Conservation (phyloP, 2,329 filamentous ascomycete species). For the Trichoderma oligosporum region DNA sequence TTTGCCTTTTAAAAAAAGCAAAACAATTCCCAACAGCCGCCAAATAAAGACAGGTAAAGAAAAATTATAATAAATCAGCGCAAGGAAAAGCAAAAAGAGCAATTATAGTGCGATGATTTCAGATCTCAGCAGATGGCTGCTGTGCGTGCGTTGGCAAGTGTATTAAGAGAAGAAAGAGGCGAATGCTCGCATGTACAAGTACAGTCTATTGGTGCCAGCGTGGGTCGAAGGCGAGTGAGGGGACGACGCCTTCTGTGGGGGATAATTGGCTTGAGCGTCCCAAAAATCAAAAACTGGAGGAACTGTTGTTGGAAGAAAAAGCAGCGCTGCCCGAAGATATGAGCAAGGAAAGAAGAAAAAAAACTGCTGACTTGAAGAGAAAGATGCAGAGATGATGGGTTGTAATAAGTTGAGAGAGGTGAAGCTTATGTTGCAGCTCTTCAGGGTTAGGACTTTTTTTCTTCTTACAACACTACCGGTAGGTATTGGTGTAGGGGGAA, state of each 20-base stretch:
- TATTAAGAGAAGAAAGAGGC: not conserved
- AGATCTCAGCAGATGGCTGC: slow-evolving; percentile 8
- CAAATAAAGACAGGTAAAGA: not conserved
- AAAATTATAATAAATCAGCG: not conserved
- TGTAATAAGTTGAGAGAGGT: slow-evolving; percentile 2
- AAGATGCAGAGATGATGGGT: not conserved
- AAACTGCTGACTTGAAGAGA: not conserved
- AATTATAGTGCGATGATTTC: not conserved
- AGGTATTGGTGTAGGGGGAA: too few relatives aligned
- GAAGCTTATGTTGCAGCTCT: slow-evolving; percentile 11
- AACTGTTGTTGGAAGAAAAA: not conserved
- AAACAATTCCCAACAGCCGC: not conserved
- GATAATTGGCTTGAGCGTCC: not conserved
- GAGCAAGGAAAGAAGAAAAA: not conserved
- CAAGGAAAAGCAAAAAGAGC: not conserved
- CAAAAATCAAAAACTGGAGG: not conserved
- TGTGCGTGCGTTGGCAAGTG: slow-evolving; percentile 12
- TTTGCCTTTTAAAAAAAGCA: not conserved
- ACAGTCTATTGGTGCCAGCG: slow-evolving; percentile 15
- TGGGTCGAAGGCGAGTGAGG: slow-evolving; percentile 18
- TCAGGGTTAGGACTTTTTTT: slow-evolving; percentile 11
- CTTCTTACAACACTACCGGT: too few relatives aligned
- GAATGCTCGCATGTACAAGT: slow-evolving; percentile 17
- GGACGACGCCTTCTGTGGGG: slow-evolving; percentile 14
- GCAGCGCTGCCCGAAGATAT: not conserved